phyloP scores from a whole-genome alignment of 192 early-diverging fungal genomes.

The Coemansia sp. region DNA sequence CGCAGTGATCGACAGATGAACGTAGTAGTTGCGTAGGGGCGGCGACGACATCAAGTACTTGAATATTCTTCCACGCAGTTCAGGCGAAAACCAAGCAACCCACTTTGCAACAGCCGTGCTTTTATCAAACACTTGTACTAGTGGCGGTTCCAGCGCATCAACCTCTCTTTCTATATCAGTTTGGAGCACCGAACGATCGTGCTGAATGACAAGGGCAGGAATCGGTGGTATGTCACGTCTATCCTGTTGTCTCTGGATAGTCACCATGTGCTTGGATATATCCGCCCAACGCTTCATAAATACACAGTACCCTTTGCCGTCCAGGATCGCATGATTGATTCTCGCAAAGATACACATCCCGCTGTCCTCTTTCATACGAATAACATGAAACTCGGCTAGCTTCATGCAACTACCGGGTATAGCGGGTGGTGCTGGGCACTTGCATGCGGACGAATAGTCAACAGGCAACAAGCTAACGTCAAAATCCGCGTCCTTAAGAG shows the following conservation, averaged over 20 bases:
- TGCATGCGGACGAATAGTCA: neutral
- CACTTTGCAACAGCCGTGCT: neutral
- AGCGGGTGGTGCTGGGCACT: neutral
- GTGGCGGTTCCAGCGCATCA: neutral
- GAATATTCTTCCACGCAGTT: too few species aligned
- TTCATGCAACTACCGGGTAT: neutral
- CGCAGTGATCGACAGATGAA: neutral
- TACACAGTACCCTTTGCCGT: neutral
- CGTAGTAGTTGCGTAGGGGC: neutral
- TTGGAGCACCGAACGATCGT: neutral
- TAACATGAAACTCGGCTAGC: neutral
- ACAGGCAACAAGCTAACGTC: conserved; percentile 4
- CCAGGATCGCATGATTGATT: neutral
- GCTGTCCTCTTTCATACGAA: neutral
- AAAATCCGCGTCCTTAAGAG: conserved; percentile 8
- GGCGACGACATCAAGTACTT: neutral
- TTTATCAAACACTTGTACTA: neutral
- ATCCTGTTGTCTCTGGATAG: neutral
- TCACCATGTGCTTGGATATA: neutral
- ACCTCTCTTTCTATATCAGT: neutral
- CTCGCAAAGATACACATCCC: neutral
- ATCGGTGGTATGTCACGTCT: neutral
- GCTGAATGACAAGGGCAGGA: too few species aligned
- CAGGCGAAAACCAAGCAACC: too few species aligned
- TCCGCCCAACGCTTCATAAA: conserved; percentile 1